phyloP scores from a whole-genome alignment of 73 alveolate genomes.

The Symbiodinium pilosum region DNA sequence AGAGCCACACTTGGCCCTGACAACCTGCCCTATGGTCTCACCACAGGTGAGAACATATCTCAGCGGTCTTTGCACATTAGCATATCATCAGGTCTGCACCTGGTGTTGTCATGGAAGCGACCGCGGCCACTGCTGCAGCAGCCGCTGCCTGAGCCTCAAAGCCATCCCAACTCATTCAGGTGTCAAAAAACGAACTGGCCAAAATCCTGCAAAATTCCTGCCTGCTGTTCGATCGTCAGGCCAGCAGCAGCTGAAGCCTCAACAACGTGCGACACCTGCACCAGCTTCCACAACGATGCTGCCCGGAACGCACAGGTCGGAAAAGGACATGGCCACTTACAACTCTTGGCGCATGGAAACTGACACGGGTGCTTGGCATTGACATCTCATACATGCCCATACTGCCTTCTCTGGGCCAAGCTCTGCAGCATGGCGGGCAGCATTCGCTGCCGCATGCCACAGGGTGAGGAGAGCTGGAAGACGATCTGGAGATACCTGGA shows the following conservation, averaged over 20 bases:
- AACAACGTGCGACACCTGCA: constrained; percentile 55
- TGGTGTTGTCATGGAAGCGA: constrained; percentile 1
- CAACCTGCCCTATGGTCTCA: too few relatives aligned
- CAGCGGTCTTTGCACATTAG: too few relatives aligned
- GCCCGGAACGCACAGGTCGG: too few relatives aligned
- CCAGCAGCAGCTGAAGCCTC: constrained; percentile 41
- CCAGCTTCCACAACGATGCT: too few relatives aligned
- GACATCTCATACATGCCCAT: not conserved
- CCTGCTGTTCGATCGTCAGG: constrained; percentile 69
- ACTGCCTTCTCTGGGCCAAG: not conserved
- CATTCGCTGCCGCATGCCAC: not conserved
- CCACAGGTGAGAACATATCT: too few relatives aligned
- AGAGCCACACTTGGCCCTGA: too few relatives aligned
- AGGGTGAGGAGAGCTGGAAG: not conserved
- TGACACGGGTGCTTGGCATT: too few relatives aligned
- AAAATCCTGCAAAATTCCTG: not conserved
- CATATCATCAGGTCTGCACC: too few relatives aligned
- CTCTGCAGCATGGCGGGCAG: not conserved
- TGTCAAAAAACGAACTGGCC: not conserved
- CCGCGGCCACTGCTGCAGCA: constrained; percentile 25
- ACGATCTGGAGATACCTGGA: not conserved
- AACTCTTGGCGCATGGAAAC: too few relatives aligned
- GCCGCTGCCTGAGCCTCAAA: constrained; percentile 38
- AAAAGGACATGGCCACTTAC: too few relatives aligned
- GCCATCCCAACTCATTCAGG: not conserved